Percentiles rank a stretch among this genome's conserved stretches.
Evolutionary conservation across 2,329 filamentous ascomycete species (phyloP).

Genomic region (Calycina herbarum): DNA sequence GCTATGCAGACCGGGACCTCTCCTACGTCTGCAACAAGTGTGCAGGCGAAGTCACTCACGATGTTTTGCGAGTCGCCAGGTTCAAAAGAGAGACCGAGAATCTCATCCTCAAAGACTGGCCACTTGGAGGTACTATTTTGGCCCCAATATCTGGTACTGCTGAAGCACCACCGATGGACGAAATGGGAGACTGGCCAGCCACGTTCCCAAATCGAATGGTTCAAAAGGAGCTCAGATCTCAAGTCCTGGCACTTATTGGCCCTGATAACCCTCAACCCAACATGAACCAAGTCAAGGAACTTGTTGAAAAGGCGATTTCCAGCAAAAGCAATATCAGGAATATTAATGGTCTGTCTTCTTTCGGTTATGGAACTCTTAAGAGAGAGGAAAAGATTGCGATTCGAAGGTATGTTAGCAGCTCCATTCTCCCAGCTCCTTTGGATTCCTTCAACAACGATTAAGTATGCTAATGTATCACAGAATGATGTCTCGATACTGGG

Average conservation of each 20-base stretch:
- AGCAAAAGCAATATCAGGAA: conserved; percentile 41
- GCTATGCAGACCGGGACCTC: conserved; percentile 63
- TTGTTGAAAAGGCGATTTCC: conserved; percentile 50
- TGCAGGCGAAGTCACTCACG: conserved; percentile 50
- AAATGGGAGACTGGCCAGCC: conserved; percentile 31
- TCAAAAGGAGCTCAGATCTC: conserved; percentile 44
- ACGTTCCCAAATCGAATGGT: conserved; percentile 62
- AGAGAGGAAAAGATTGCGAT: conserved; percentile 46
- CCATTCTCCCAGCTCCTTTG: not conserved
- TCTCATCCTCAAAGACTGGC: conserved; percentile 48
- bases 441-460: not conserved
- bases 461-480: conserved; percentile 26
- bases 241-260: conserved; percentile 45
- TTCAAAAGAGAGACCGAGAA: conserved; percentile 57
- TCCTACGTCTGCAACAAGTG: conserved; percentile 52
- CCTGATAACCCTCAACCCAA: conserved; percentile 36
- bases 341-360: conserved; percentile 40
- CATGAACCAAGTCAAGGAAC: conserved; percentile 51
- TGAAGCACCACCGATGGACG: conserved; percentile 33
- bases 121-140: conserved; percentile 70
- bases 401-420: conserved; percentile 41
- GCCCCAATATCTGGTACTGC: conserved; percentile 53
- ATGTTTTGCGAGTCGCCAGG: conserved; percentile 60
- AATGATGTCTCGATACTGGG: conserved; percentile 72
- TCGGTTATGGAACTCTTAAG: conserved; percentile 28